Percentiles rank a stretch among this genome's conserved stretches.
These are phyloP conservation scores for Dalechampia spathulata DNA, from an alignment of 441 rosid species.

Conservation along the genomic window DNA sequence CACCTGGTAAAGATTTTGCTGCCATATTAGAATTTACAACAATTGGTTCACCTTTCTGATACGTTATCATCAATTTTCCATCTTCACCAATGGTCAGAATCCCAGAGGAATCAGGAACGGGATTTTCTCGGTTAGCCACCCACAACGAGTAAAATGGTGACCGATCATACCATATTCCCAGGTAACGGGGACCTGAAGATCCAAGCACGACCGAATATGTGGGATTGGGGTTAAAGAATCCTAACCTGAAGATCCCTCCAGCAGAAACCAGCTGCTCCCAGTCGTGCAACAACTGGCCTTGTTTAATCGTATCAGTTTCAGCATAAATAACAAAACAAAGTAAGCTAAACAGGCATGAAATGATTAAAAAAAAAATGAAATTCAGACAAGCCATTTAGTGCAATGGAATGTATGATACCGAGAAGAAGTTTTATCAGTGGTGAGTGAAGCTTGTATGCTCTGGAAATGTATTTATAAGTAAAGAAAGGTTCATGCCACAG, in stretches of 20 bases:
- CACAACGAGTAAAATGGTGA: conserved; percentile 32
- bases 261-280: conserved; percentile 50
- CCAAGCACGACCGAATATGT: conserved; percentile 9
- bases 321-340: conserved; percentile 6
- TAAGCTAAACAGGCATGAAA: conserved; percentile 1
- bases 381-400: conserved; percentile 8
- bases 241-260: conserved; percentile 35
- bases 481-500: background rate
- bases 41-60: conserved; percentile 20
- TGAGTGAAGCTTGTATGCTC: background rate
- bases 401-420: too few species aligned
- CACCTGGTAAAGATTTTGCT: background rate
- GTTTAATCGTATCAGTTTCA: conserved; percentile 21
- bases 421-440: too few species aligned
- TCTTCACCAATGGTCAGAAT: conserved; percentile 28
- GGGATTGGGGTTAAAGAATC: conserved; percentile 43
- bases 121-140: conserved; percentile 43
- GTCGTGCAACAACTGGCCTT: conserved; percentile 41
- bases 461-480: background rate
- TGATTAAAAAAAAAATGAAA: background rate
- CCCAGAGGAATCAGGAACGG: conserved; percentile 49
- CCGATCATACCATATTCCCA: conserved; percentile 41
- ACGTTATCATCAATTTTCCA: conserved; percentile 38
- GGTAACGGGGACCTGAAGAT: conserved; percentile 32
- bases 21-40: conserved; percentile 26